These are phyloP conservation scores for Cylindrodendrum hubeiense DNA, from an alignment of 2,329 filamentous ascomycete species.

Conservation along the genomic window DNA sequence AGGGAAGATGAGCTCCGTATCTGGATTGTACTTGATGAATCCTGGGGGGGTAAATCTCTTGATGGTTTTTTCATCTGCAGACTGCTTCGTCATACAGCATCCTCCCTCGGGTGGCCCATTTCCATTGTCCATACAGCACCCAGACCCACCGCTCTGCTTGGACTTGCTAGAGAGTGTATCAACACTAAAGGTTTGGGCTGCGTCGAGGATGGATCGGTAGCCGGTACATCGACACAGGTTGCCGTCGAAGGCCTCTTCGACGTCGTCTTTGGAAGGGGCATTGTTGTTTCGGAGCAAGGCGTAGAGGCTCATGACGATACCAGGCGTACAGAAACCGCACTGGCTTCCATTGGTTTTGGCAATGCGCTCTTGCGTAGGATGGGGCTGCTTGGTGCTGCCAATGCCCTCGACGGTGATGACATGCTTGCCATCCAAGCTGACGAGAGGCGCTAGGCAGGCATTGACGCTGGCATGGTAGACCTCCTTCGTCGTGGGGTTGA, in stretches of 20 bases:
- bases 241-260: conserved; percentile 97
- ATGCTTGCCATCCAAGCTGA: conserved; percentile 96
- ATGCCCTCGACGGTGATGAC: conserved; percentile 98
- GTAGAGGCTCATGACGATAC: conserved; percentile 98
- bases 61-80: conserved; percentile 64
- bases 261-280: conserved; percentile 80
- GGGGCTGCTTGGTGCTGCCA: conserved; percentile 86
- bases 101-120: conserved; percentile 56
- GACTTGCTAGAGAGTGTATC: conserved; percentile 61
- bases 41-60: conserved; percentile 85
- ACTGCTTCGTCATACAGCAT: conserved; percentile 77
- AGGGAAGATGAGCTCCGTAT: conserved; percentile 96
- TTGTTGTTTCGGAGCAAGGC: conserved; percentile 89
- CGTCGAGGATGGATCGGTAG: conserved; percentile 93
- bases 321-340: conserved; percentile 94
- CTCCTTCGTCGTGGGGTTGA: conserved; percentile 90
- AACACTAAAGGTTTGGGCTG: conserved; percentile 87
- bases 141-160: conserved; percentile 58
- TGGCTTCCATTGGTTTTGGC: conserved; percentile 94
- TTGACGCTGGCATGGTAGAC: conserved; percentile 98
- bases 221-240: conserved; percentile 97
- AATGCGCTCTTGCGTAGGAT: conserved; percentile 91
- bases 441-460: conserved; percentile 91
- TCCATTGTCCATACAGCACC: conserved; percentile 80
- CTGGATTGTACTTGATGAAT: conserved; percentile 93